Base-by-base conservation (phyloP, 2,329 filamentous ascomycete species). In the Incumbomyces lentus region DNA sequence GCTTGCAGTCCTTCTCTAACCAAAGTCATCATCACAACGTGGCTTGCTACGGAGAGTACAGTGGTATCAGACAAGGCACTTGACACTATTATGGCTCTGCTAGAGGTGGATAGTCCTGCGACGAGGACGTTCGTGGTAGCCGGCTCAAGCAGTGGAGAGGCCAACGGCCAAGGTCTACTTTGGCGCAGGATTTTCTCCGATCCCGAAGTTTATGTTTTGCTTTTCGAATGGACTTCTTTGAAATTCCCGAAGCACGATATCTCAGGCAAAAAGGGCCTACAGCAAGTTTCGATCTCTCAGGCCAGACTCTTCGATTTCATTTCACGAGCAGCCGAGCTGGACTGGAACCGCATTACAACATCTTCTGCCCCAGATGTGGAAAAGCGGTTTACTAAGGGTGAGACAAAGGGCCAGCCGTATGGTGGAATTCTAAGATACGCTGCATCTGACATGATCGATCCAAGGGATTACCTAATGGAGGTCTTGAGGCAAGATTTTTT, bases 101-200 rank as follows among this genome's bases (percentile, higher is more conserved):
- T 82, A 30, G 67, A 69, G 43, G 64, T 75, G 4, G 73, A 78
- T 61, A 68, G 36, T 58, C 60, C 18, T 65, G 55, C 47, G 57
- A 55, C 16, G 52, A 58, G 42, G 58, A 64, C 48, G 58, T 56
- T 43, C 54, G 52, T 13, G 58, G 29, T 40, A 22, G 56, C 48
- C 43, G 54, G 58, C 11, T 17, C 34, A 34, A 30, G 18, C 18
- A 39, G 33, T 37, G 49, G 57, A 51, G 37, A 56, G 54, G 55
- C 61, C 61, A 49, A 64, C 55, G 70, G 71, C 3, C 71, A 74
- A 52, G 73, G 72, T 0, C 62, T 79, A 1, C 66, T 82, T 56
- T 81, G 78, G 78, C 73, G 76, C 56, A 72, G 79, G 14, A 54
- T 82, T 1, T 81, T 82, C 55, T 68, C 70, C 2, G 79, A 82